These are phyloP conservation scores for Apodospora peruviana DNA, from an alignment of 495 filamentous ascomycete genomes.

Conservation along the genomic window DNA sequence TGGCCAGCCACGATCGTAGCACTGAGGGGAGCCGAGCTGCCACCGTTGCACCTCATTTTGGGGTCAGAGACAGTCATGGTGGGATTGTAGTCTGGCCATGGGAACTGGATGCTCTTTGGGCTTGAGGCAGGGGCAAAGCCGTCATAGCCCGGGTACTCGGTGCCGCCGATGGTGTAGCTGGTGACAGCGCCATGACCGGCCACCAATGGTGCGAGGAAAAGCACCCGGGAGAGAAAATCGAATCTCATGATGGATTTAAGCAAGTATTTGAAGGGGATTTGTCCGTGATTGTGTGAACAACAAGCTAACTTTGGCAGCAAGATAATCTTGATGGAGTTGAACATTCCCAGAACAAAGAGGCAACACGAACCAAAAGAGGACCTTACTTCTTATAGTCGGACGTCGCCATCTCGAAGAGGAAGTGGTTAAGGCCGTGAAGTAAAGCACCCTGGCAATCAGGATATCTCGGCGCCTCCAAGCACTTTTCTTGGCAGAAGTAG, in stretches of 20 bases:
- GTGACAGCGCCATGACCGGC: constrained; percentile 49
- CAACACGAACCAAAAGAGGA: too few relatives aligned
- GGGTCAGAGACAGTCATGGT: constrained; percentile 33
- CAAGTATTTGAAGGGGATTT: not conserved
- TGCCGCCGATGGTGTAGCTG: constrained; percentile 46
- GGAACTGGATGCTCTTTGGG: constrained; percentile 46
- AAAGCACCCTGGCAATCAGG: too few relatives aligned
- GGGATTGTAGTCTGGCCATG: constrained; percentile 49
- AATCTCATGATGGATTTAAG: constrained; percentile 6
- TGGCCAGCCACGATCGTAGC: constrained; percentile 38
- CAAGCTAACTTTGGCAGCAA: too few relatives aligned
- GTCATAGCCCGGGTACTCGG: constrained; percentile 41
- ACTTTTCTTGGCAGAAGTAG: too few relatives aligned
- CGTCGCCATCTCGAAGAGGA: too few relatives aligned
- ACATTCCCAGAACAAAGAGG: too few relatives aligned
- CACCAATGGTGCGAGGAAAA: constrained; percentile 23
- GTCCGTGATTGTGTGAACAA: not conserved
- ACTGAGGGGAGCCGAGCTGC: constrained; percentile 26
- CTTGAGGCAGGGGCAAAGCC: constrained; percentile 35
- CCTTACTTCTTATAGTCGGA: too few relatives aligned
- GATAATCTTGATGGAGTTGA: too few relatives aligned
- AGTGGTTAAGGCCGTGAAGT: too few relatives aligned
- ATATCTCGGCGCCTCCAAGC: too few relatives aligned
- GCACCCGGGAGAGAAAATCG: not conserved
- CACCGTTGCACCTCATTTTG: constrained; percentile 44